Evolutionary conservation across 148 eudicot species (phyloP), one percentile per base, ranked within the genome.

Genomic region (Diospyros lotus): DNA sequence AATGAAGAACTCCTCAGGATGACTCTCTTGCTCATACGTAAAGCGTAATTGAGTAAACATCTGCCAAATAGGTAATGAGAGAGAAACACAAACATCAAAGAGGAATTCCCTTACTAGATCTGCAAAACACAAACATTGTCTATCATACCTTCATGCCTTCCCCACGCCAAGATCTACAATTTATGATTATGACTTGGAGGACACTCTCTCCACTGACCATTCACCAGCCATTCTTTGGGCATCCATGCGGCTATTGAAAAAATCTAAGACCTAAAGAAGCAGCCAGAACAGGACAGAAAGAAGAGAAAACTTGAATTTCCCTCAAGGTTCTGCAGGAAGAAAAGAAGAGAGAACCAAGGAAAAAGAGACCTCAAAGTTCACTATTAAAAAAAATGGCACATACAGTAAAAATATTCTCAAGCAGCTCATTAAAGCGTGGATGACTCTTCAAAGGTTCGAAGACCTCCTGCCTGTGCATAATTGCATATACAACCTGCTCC

Each of bases 161-260:
- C 50, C 96, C 98, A 54, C 94, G 87, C 98, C 98, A 94, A 77
- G 96, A 86, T 81, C 89, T 86, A 73, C 97, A 94, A 72, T 89
- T 91, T 74, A 77, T 76, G 65, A 82, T 81, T 66, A 94, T 92
- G 64, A 92, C 87, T 77, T 90, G 74, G 70, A 94, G 93, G 69
- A 92, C 98, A 92, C 98, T 88, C 87, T 94, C 80, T 94, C 98
- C 79, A 94, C 98, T 2, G 98, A 94, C 98, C 96, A 92, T 81
- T 90, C 94, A 7, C 97, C 97, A 73, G 82, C 89, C 71, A 76
- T 46, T 59, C 88, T 83, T 48, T 90, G 93, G 62, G 94, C 92
- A 87, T 94, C 98, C 86, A 94, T 90, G 63, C 97, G 89, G 82
- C 84, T 86, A 77, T 94, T 94, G 78, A 94, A 94, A 82, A 90